Percentiles rank a stretch among this genome's conserved stretches.
Conservation (phyloP, 2,329 filamentous ascomycete genomes). For the Drechslerella coelobrocha region DNA sequence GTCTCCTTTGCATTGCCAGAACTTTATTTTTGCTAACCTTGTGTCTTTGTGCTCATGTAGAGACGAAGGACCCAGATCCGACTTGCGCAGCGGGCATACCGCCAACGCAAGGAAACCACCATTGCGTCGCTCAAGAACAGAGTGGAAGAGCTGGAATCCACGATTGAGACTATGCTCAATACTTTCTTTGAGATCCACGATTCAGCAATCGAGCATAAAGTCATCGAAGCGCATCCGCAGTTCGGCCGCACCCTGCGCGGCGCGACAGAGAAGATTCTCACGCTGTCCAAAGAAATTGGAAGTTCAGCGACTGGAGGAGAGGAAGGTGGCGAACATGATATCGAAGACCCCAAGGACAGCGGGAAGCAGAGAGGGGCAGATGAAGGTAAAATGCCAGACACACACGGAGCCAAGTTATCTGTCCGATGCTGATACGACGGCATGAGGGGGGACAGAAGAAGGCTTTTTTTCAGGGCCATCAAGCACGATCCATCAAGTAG, state of each 20-base stretch:
- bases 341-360: conserved; percentile 35
- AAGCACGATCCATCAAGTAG: conserved; percentile 33
- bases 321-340: conserved; percentile 37
- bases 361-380: conserved; percentile 39
- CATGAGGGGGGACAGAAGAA: conserved; percentile 44
- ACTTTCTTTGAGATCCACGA: conserved; percentile 73
- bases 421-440: conserved; percentile 44
- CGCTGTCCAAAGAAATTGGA: conserved; percentile 45
- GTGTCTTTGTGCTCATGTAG: conserved; percentile 59
- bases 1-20: conserved; percentile 16
- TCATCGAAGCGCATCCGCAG: conserved; percentile 44
- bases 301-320: conserved; percentile 28
- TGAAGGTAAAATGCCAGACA: conserved; percentile 51
- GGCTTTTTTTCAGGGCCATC: conserved; percentile 42
- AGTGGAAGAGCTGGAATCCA: conserved; percentile 72
- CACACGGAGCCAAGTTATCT: conserved; percentile 40
- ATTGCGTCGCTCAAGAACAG: conserved; percentile 75
- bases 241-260: conserved; percentile 42
- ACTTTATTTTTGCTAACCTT: conserved; percentile 25
- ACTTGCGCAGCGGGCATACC: conserved; percentile 82
- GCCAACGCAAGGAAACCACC: conserved; percentile 81
- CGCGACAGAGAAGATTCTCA: conserved; percentile 45
- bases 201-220: conserved; percentile 61
- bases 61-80: conserved; percentile 86
- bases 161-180: conserved; percentile 75